Percentiles rank a stretch among this genome's conserved stretches.
Evolutionary conservation across 2,329 filamentous ascomycete species (phyloP).

Genomic region (Dactylellina sp.): DNA sequence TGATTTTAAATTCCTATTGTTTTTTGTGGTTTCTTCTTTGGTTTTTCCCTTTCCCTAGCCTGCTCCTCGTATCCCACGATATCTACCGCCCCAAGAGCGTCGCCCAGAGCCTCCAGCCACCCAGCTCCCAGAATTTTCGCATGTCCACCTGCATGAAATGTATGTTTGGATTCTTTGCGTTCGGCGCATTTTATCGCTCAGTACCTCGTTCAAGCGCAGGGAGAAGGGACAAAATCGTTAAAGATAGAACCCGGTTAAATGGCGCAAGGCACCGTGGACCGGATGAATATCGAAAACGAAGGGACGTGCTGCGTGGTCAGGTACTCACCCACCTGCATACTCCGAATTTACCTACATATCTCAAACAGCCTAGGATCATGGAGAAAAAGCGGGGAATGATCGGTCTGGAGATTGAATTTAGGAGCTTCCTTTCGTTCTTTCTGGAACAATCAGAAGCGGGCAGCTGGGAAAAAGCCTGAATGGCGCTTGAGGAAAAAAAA

Average conservation of each 20-base stretch:
- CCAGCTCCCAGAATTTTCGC: slow-evolving; percentile 22
- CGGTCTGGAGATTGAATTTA: neutral
- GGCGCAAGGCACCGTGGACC: slow-evolving; percentile 29
- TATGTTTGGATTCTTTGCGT: slow-evolving; percentile 17
- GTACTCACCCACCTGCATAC: slow-evolving; percentile 53
- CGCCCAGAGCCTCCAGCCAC: slow-evolving; percentile 9
- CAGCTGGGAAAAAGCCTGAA: neutral
- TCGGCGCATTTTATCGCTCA: slow-evolving; percentile 41
- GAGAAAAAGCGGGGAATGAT: slow-evolving; percentile 51
- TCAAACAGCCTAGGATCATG: slow-evolving; percentile 46
- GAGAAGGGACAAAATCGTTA: slow-evolving; percentile 9
- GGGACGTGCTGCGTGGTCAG: slow-evolving; percentile 47
- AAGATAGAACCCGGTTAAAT: slow-evolving; percentile 46
- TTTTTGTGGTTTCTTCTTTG: slow-evolving; percentile 3
- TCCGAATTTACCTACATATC: slow-evolving; percentile 38
- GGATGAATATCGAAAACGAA: slow-evolving; percentile 47
- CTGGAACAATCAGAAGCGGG: slow-evolving; percentile 30
- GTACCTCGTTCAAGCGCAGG: neutral
- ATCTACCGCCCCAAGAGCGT: slow-evolving; percentile 2
- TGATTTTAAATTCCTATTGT: slow-evolving; percentile 15
- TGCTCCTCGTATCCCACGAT: neutral
- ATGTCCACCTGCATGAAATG: slow-evolving; percentile 26
- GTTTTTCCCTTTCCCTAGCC: slow-evolving; percentile 2
- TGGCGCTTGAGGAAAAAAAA: too few species aligned
- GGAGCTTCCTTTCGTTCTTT: slow-evolving; percentile 3